Base-by-base conservation (phyloP, 2,329 filamentous ascomycete species). In the Sphaerulina vaccinii region DNA sequence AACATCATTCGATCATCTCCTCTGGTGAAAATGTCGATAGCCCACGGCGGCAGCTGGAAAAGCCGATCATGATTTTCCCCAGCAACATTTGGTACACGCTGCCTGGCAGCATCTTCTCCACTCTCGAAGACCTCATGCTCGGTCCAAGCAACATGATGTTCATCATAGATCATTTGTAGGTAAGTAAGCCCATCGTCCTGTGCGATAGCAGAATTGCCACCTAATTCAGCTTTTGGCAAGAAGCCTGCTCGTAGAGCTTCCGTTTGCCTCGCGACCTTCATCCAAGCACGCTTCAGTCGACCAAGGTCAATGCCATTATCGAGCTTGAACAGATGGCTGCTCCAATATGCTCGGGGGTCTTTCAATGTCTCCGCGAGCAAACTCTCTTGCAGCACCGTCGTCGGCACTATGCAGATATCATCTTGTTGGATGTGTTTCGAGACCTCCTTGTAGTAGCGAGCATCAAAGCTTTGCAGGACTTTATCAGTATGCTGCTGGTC, bases 241-340 rank as follows among this genome's bases (percentile, higher is more conserved):
- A 57, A 57, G 8, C 55, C 49, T n/a, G 45, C 49, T 19, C 55
- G 48, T 9, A 57, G 27, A n/a, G 49, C 42, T 27, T 57, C 55
- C 5, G 48, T 52, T 6, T 52, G 37, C 10, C 52, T 43, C 13
- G 52, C 40, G 2, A 57, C 45, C 9, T 54, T 51, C 13, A 21
- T 37, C 51, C 51, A 56, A 5, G 54, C 51, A 11, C 47, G 40
- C 33, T 45, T 50, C 9, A 56, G 38, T n/a, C 38, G 41, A 8
- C 4, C 48, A 11, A 51, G 38, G 29, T 56, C 51, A n/a, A 56
- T 24, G n/a, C 37, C 33, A 9, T 32, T 6, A 22, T 43, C 15
- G 8, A 56, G 51, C 11, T 24, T 24, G 42, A 56, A 56, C 3
- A 54, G n/a, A 16, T 54, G 54, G 29, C 47, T 54, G 23, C 54